Percentiles rank a stretch among this genome's conserved stretches.
Evolutionary conservation across 2,329 filamentous ascomycete genomes (phyloP).

Genomic region (Aquanectria penicillioides): DNA sequence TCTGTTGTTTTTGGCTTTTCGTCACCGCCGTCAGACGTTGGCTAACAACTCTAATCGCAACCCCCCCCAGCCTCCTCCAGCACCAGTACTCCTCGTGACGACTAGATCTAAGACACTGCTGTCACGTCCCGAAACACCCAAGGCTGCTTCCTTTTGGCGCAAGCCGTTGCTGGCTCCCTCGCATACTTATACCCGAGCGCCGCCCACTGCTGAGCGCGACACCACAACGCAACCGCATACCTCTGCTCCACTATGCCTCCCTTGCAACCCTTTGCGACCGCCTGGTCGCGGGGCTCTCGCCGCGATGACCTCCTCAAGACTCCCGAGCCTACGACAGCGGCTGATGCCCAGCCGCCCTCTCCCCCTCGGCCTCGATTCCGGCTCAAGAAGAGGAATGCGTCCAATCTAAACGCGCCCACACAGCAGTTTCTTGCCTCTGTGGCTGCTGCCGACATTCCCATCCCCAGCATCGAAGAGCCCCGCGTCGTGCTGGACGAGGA

Average conservation of each 20-base stretch:
- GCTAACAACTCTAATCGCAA: conserved; percentile 18
- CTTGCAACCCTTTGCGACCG: conserved; percentile 56
- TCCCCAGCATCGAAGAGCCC: conserved; percentile 72
- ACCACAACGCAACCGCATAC: conserved; percentile 34
- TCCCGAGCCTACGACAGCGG: conserved; percentile 59
- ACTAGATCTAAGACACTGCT: conserved; percentile 36
- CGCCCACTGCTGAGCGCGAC: conserved; percentile 20
- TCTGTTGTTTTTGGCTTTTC: neutral
- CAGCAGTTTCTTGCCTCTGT: conserved; percentile 75
- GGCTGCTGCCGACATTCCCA: conserved; percentile 70
- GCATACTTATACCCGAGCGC: conserved; percentile 29
- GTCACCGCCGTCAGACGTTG: conserved; percentile 15
- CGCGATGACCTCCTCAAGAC: conserved; percentile 57
- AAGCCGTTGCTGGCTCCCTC: conserved; percentile 17
- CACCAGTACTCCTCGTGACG: conserved; percentile 19
- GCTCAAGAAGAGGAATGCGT: conserved; percentile 64
- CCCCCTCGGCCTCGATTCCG: conserved; percentile 64
- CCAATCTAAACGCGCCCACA: conserved; percentile 66
- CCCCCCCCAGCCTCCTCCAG: conserved; percentile 10
- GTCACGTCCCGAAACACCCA: conserved; percentile 37
- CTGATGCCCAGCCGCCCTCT: conserved; percentile 54
- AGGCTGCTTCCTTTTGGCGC: conserved; percentile 27
- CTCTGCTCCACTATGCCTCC: conserved; percentile 53
- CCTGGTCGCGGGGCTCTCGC: conserved; percentile 56
- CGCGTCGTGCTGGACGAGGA: conserved; percentile 55